phyloP scores from a whole-genome alignment of 306 rosid species.

The Crotalaria pallida region DNA sequence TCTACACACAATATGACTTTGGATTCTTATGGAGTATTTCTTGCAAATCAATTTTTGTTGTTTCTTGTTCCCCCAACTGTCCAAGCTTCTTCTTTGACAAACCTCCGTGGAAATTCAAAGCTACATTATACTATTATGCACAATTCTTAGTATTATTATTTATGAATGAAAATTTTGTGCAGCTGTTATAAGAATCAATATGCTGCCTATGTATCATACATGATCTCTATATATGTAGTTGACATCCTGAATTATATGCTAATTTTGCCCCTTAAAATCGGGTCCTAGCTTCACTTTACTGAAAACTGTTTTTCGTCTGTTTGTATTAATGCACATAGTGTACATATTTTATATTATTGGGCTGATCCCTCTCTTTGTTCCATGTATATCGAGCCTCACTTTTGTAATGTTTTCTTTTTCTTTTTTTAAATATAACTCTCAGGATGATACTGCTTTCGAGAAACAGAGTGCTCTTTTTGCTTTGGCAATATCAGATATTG shows the following conservation, averaged over 20 bases:
- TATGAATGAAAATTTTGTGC: neutral
- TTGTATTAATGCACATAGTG: neutral
- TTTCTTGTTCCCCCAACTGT: neutral
- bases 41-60: neutral
- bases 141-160: neutral
- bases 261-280: neutral
- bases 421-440: slow-evolving; percentile 21
- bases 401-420: neutral
- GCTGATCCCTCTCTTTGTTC: neutral
- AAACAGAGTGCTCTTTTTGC: slow-evolving; percentile 93
- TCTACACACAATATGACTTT: neutral
- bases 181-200: neutral
- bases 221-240: neutral
- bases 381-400: neutral
- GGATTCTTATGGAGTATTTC: neutral
- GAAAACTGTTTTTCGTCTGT: neutral
- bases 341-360: neutral
- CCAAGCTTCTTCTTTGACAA: neutral
- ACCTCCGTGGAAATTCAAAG: neutral
- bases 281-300: neutral
- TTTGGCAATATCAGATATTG: slow-evolving; percentile 78
- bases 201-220: neutral
- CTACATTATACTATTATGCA: neutral
- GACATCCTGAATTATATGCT: neutral
- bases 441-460: slow-evolving; percentile 98